These are phyloP conservation scores for Solanum pimpinellifolium DNA, from an alignment of 257 asterid genomes.

Conservation along the genomic window DNA sequence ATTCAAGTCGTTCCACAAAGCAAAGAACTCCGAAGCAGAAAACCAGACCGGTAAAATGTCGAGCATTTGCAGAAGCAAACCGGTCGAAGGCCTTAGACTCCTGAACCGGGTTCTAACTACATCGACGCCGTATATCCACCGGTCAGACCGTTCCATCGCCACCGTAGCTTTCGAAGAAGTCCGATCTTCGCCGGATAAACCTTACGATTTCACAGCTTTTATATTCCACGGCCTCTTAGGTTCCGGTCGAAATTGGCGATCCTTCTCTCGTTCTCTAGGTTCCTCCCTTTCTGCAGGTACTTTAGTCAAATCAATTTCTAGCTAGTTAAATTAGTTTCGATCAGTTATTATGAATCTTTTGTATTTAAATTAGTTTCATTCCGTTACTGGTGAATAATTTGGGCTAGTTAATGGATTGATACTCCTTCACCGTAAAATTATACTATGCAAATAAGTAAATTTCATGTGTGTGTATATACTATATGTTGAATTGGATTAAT, in stretches of 20 bases:
- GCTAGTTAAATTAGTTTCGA: not conserved
- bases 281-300: slow-evolving; percentile 49
- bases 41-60: slow-evolving; percentile 12
- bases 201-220: slow-evolving; percentile 57
- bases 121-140: not conserved
- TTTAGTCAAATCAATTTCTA: not conserved
- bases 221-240: slow-evolving; percentile 91
- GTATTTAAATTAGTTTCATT: not conserved
- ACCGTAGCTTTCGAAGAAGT: slow-evolving; percentile 80
- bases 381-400: not conserved
- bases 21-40: not conserved
- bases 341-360: not conserved
- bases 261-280: slow-evolving; percentile 69
- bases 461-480: not conserved
- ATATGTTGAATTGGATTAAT: not conserved
- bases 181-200: slow-evolving; percentile 34
- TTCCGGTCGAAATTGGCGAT: slow-evolving; percentile 92
- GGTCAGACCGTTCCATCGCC: slow-evolving; percentile 14
- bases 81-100: slow-evolving; percentile 16
- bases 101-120: slow-evolving; percentile 24
- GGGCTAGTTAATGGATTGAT: not conserved
- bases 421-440: not conserved
- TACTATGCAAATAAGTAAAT: not conserved
- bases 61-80: slow-evolving; percentile 11
- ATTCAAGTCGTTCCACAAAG: not conserved